Evolutionary conservation across 2,329 filamentous ascomycete species (phyloP).

Genomic region (Ceratocystis lukuohia): DNA sequence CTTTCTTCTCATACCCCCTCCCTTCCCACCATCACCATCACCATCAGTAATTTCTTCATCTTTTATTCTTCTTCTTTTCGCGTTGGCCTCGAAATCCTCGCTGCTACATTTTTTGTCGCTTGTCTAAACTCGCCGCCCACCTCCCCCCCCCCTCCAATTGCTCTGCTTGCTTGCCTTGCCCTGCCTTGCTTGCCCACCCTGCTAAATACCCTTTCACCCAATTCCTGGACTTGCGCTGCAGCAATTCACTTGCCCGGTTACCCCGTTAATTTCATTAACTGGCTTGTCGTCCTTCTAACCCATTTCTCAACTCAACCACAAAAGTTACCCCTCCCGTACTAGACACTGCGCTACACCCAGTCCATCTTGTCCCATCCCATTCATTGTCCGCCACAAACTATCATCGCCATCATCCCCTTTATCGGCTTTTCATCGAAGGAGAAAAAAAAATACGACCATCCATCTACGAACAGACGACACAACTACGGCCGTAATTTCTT

Average conservation of each 20-base stretch:
- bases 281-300: slow-evolving; percentile 13
- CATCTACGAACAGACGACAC: not conserved
- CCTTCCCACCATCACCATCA: not conserved
- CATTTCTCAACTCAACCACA: slow-evolving; percentile 12
- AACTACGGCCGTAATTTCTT: not conserved
- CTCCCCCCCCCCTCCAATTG: not conserved
- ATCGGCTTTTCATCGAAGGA: slow-evolving; percentile 7
- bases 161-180: not conserved
- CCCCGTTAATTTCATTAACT: slow-evolving; percentile 18
- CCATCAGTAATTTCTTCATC: slow-evolving; percentile 5
- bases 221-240: slow-evolving; percentile 9
- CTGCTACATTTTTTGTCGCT: not conserved
- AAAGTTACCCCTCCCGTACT: slow-evolving; percentile 19
- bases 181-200: not conserved
- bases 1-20: not conserved
- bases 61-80: not conserved
- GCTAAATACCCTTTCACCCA: not conserved
- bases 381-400: slow-evolving; percentile 14
- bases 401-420: not conserved
- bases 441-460: slow-evolving; percentile 5
- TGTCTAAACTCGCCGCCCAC: not conserved
- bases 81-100: not conserved
- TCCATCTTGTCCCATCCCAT: slow-evolving; percentile 1
- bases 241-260: slow-evolving; percentile 17
- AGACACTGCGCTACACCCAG: slow-evolving; percentile 8